Conservation (phyloP, 257 asterid genomes). For the Solanum dulcamara region DNA sequence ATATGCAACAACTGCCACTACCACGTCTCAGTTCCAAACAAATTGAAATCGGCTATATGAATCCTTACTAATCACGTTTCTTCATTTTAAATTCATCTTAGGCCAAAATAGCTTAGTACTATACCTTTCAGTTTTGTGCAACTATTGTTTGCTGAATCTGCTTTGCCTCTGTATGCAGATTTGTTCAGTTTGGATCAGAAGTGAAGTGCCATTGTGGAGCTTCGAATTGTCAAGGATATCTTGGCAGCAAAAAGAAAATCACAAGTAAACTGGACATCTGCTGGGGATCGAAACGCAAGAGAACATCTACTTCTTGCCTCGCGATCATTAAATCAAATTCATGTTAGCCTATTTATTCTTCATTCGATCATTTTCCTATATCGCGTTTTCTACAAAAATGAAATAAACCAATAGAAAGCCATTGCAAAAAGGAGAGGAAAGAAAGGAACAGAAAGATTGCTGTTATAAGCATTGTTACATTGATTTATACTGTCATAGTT, state of each 20-base stretch:
- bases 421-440: background rate
- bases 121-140: background rate
- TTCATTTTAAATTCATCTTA: background rate
- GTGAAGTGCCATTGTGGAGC: constrained; percentile 85
- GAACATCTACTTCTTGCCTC: constrained; percentile 38
- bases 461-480: background rate
- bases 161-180: constrained; percentile 27
- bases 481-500: background rate
- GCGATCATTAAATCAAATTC: constrained; percentile 10
- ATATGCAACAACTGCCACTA: background rate
- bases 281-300: constrained; percentile 66
- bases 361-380: constrained; percentile 14
- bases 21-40: background rate
- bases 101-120: background rate
- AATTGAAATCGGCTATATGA: background rate
- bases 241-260: constrained; percentile 56
- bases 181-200: constrained; percentile 75
- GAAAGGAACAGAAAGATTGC: background rate
- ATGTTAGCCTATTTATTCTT: background rate
- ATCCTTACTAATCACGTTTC: background rate
- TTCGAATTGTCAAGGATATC: constrained; percentile 63
- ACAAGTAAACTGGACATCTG: constrained; percentile 20
- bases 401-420: background rate
- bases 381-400: background rate
- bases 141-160: background rate